Evolutionary conservation across 192 early-diverging fungal species (phyloP).

Genomic region (Helicostylum pulchrum): DNA sequence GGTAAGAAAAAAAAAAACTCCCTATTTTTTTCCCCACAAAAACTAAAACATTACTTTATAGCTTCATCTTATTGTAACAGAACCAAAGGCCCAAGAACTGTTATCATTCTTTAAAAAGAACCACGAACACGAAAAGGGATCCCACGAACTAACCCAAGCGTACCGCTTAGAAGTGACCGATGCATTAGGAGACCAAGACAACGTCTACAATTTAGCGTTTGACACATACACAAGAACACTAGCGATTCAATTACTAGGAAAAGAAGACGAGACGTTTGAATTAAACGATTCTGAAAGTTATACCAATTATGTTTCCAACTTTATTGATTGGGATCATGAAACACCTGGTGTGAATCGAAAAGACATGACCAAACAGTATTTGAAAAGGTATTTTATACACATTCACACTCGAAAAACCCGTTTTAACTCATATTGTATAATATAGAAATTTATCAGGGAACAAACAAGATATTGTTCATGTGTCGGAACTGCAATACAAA

Average conservation of each 20-base stretch:
- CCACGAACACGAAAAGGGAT: constrained; percentile 36
- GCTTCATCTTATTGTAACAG: constrained; percentile 44
- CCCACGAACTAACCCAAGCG: constrained; percentile 14
- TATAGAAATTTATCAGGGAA: constrained; percentile 1
- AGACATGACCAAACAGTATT: constrained; percentile 9
- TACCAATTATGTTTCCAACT: constrained; percentile 30
- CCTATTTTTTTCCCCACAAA: no score
- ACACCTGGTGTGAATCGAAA: constrained; percentile 21
- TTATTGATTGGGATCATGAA: constrained; percentile 26
- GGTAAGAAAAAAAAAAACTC: constrained; percentile 39
- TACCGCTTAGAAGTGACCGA: constrained; percentile 31
- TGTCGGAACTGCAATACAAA: constrained; percentile 88
- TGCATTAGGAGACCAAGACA: constrained; percentile 27
- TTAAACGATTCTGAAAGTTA: constrained; percentile 16
- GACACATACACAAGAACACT: constrained; percentile 20
- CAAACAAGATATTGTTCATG: constrained; percentile 54
- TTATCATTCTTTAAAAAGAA: constrained; percentile 64
- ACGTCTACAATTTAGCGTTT: constrained; percentile 32
- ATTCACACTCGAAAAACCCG: no score
- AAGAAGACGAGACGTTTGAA: constrained; percentile 20
- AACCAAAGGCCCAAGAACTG: constrained; percentile 66
- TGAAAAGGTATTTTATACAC: constrained; percentile 44
- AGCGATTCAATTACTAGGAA: constrained; percentile 27
- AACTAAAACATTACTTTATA: no score
- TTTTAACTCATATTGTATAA: no score